Evolutionary conservation across 1,139 yeast species (phyloP), one percentile per base, ranked within the genome.

Genomic region (Kazachstania sp.): DNA sequence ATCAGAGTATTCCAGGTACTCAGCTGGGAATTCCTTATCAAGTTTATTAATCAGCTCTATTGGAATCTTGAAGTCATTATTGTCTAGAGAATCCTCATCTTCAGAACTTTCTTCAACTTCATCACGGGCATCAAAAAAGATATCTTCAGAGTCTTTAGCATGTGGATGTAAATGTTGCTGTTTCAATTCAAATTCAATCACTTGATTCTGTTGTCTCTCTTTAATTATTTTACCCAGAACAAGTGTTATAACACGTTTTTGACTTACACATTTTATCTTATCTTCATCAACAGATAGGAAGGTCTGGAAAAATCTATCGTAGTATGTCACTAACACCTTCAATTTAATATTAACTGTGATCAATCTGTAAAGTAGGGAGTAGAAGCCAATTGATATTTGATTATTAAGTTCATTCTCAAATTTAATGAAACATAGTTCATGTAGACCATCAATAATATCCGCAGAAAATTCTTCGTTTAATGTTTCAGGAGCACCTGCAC

Each of bases 141-240:
- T 16, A 16, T 40, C 54, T 3, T 53, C 50, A 3, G 65, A 57
- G 31, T 64, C 63, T 8, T 74, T 50, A 12, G 29, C 46, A 12
- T 39, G 38, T 1, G 38, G 36, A 13, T 44, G 39, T n/a, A 47
- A 41, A 54, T 30, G 58, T 63, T 56, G 52, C 62, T 59, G 60
- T 46, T 64, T 63, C 48, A 83, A 68, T 49, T 81, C 83, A 56
- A 73, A 77, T 46, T 83, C 86, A 43, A 83, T 72, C 3, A 81
- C 83, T 41, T 75, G 65, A 28, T 77, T 79, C 56, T 79, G 79
- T 56, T 83, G 83, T 37, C 57, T 66, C 7, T 57, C 57, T 12
- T 60, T 44, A 7, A 78, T 69, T n/a, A 70, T 44, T 8, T 51
- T 53, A n/a, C 59, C 60, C 44, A 78, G 60, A 15, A 72, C 57